Evolutionary conservation across 441 rosid species (phyloP).

Genomic region (Bocquillonia castaneifolia): DNA sequence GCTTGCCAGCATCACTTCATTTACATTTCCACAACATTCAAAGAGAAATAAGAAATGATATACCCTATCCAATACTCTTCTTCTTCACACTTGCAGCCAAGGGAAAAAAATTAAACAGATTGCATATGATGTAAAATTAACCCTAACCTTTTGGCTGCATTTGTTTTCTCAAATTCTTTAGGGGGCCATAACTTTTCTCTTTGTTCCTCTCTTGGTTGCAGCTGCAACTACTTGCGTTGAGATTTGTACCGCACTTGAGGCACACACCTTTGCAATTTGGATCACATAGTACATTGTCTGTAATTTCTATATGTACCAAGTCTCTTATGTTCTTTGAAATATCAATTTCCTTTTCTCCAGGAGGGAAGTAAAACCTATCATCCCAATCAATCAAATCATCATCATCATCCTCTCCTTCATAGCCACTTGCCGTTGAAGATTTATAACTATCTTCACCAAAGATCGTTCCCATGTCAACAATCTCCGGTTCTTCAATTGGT

Average conservation of each 20-base stretch:
- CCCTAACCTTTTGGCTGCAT: conserved; percentile 38
- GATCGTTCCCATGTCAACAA: conserved; percentile 47
- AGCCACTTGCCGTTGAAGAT: conserved; percentile 23
- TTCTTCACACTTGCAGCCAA: no score
- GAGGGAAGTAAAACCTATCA: conserved; percentile 68
- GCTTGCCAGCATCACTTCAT: no score
- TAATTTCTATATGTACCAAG: conserved; percentile 70
- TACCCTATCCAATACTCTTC: no score
- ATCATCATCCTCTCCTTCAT: conserved; percentile 39
- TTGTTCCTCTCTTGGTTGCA: conserved; percentile 44
- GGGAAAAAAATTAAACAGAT: background rate
- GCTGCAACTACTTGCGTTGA: conserved; percentile 55
- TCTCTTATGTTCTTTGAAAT: conserved; percentile 78
- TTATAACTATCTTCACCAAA: conserved; percentile 33
- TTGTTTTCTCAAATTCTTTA: conserved; percentile 55
- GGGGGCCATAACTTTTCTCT: conserved; percentile 55
- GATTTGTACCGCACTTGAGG: conserved; percentile 65
- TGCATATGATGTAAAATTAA: conserved; percentile 2
- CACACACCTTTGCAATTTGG: conserved; percentile 73
- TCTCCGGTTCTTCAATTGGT: conserved; percentile 63
- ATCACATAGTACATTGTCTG: conserved; percentile 58
- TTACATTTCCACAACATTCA: no score
- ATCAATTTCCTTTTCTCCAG: conserved; percentile 60
- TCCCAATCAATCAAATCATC: conserved; percentile 68
- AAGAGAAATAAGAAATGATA: no score